A percentile compares a stretch with the other conserved stretches of the same genome.
Evolutionary conservation across 345 rosid genomes (phyloP).

Genomic region (Erodium maritimum): DNA sequence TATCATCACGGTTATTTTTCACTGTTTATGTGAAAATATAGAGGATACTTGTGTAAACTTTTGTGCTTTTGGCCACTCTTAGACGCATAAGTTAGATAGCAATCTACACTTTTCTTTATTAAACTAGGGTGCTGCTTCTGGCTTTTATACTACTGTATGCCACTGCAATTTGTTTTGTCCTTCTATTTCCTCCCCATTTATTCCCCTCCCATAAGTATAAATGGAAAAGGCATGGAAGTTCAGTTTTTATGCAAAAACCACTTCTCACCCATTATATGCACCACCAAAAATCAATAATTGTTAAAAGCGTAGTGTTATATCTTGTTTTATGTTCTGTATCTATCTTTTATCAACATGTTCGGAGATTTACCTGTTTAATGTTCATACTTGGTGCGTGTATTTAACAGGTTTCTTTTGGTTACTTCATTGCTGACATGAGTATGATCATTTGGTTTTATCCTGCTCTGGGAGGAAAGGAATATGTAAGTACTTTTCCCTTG

Average conservation of each 20-base stretch:
- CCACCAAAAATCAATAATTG: too few relatives aligned
- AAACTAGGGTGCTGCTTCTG: too few relatives aligned
- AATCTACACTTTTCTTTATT: too few relatives aligned
- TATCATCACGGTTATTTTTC: background rate
- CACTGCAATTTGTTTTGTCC: too few relatives aligned
- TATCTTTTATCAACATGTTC: background rate
- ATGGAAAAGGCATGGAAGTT: background rate
- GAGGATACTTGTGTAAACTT: background rate
- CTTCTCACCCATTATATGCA: background rate
- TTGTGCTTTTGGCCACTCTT: background rate
- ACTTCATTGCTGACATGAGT: conserved; percentile 39
- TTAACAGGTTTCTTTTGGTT: conserved; percentile 46
- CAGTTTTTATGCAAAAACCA: background rate
- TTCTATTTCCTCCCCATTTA: too few relatives aligned
- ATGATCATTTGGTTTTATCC: conserved; percentile 59
- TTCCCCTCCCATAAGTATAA: too few relatives aligned
- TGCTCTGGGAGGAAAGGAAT: conserved; percentile 50
- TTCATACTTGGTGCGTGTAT: background rate
- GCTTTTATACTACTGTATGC: too few relatives aligned
- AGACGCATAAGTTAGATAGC: background rate
- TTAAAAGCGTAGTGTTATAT: too few relatives aligned
- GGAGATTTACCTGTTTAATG: background rate
- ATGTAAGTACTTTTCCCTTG: conserved; percentile 25
- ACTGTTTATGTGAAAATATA: background rate
- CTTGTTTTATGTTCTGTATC: background rate